Evolutionary conservation across 257 asterid genomes (phyloP).

Genomic region (Lantana camara): DNA sequence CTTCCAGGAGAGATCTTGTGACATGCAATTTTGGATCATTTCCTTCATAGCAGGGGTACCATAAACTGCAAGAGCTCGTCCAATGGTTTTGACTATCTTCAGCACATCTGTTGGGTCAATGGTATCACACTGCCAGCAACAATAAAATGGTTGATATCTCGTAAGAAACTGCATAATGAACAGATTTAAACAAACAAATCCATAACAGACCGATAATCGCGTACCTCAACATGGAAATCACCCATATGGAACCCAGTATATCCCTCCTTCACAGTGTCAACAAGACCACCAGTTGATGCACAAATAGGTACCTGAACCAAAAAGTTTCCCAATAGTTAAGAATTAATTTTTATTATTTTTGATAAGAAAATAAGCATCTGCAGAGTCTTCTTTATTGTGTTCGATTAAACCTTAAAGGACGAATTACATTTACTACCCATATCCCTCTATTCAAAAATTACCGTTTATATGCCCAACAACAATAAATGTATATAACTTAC

Average conservation of each 20-base stretch:
- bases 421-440: no score
- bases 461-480: no score
- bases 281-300: slow-evolving; percentile 98
- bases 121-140: slow-evolving; percentile 59
- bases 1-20: slow-evolving; percentile 97
- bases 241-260: slow-evolving; percentile 98
- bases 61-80: slow-evolving; percentile 61
- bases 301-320: slow-evolving; percentile 71
- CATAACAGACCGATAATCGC: background rate
- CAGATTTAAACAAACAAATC: background rate
- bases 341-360: no score
- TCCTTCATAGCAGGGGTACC: slow-evolving; percentile 61
- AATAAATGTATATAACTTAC: no score
- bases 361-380: no score
- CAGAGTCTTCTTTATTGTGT: no score
- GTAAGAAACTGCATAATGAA: background rate
- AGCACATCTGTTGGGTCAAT: slow-evolving; percentile 72
- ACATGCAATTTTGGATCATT: slow-evolving; percentile 88
- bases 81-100: slow-evolving; percentile 63
- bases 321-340: slow-evolving; percentile 8
- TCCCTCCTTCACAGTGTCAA: slow-evolving; percentile 90
- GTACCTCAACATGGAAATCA: slow-evolving; percentile 78
- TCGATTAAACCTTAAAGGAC: no score
- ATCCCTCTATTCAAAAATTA: no score
- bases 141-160: slow-evolving; percentile 3